Evolutionary conservation across 1,139 yeast species (phyloP), one percentile per base, ranked within the genome.

Genomic region (Debaryomyces sp.): DNA sequence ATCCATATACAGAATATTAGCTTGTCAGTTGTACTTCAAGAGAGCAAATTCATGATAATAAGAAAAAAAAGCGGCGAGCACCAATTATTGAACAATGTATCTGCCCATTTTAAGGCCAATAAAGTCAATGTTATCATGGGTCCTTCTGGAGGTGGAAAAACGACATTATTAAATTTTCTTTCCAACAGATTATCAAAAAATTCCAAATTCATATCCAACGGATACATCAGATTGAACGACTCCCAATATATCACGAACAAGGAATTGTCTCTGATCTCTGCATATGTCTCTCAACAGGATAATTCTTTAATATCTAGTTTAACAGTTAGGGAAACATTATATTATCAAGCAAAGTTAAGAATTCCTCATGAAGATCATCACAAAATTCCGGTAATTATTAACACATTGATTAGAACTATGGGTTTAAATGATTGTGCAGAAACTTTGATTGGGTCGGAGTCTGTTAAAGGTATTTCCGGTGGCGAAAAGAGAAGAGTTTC

Each of bases 91-190:
- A 64, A 78, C 35, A 69, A 77, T 18, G 68, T 89, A 6, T 69
- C 75, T 51, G 90, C 91, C 0, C 59, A 61, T 5, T 89, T 89
- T 63, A 67, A 72, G 36, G 81, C 88, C 2, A 65, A 87, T 5
- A 74, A 81, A 41, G 75, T 89, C n/a, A 89, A 89, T 66, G 94
- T 88, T 0, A 87, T 89, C 33, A 83, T 89, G 87, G 96, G 96
- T 0, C 96, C 96, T 0, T 87, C 95, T 1, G 96, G 96, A 0
- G 84, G 91, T 5, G 96, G 96, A 3, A 89, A 89, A 61, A 85
- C 95, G 0, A 85, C 96, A 0, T 65, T 89, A 27, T 68, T 89
- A 49, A 89, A 87, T 58, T 71, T 78, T 44, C 70, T 89, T 38
- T 84, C 95, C 12, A 82, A 85, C 21, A 72, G 96, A 50, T 63